phyloP scores from a whole-genome alignment of 805 yeast species.

The Naumovozyma baii region DNA sequence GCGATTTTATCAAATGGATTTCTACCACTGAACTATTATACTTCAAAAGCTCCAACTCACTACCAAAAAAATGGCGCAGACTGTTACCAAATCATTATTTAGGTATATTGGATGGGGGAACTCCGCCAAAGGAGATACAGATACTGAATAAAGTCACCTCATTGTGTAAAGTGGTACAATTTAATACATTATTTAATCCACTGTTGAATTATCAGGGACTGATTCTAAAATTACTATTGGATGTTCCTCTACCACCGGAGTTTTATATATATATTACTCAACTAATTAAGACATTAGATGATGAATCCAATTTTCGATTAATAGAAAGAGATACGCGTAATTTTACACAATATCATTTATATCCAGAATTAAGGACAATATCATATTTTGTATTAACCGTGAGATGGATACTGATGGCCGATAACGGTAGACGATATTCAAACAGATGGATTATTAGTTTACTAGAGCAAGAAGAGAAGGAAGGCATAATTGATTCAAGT shows the following conservation, averaged over 20 bases:
- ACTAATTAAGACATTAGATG: constrained; percentile 8
- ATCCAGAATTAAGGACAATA: constrained; percentile 17
- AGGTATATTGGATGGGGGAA: constrained; percentile 32
- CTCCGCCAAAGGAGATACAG: constrained; percentile 33
- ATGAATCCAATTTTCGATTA: constrained; percentile 6
- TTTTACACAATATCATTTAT: constrained; percentile 7
- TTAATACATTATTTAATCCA: constrained; percentile 7
- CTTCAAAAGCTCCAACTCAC: constrained; percentile 30
- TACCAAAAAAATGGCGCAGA: constrained; percentile 34
- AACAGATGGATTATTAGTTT: constrained; percentile 5
- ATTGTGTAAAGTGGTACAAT: constrained; percentile 6
- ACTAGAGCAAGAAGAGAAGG: neutral
- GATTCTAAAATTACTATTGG: constrained; percentile 16
- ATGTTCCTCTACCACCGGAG: constrained; percentile 19
- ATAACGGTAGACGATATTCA: constrained; percentile 9
- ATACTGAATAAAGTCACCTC: constrained; percentile 25
- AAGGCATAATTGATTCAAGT: constrained; percentile 1
- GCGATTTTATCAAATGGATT: constrained; percentile 39
- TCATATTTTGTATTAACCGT: constrained; percentile 18
- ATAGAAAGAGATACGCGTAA: constrained; percentile 6
- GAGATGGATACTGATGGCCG: constrained; percentile 14
- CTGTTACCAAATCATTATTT: constrained; percentile 34
- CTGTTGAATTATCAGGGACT: constrained; percentile 12
- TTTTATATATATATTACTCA: constrained; percentile 14
- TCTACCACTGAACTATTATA: constrained; percentile 41